phyloP scores from a whole-genome alignment of 441 rosid genomes.

The Kokia cookei region DNA sequence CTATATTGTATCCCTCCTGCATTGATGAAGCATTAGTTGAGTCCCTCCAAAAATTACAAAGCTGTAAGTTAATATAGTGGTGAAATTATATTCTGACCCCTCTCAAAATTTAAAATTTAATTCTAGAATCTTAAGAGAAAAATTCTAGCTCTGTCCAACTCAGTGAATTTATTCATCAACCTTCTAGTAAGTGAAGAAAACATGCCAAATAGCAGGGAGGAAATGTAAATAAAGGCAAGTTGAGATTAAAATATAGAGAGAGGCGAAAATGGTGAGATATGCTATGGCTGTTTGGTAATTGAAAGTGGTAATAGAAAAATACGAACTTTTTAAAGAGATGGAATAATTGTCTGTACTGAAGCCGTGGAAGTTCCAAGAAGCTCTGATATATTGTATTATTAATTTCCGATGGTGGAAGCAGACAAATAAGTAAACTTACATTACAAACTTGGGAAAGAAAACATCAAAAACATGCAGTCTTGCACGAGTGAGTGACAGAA shows the following conservation, averaged over 20 bases:
- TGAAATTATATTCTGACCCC: too few species aligned
- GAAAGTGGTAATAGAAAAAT: not conserved
- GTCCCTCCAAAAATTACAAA: too few species aligned
- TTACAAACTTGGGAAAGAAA: not conserved
- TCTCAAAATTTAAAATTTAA: too few species aligned
- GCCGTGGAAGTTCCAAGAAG: not conserved
- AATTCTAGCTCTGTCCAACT: too few species aligned
- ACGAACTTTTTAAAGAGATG: not conserved
- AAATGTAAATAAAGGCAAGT: not conserved
- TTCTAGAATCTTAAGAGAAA: too few species aligned
- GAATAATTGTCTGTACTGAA: not conserved
- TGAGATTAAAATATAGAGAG: not conserved
- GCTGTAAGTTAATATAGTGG: too few species aligned
- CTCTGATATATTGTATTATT: not conserved
- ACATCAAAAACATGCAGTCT: not conserved
- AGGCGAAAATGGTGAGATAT: not conserved
- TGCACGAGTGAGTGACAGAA: not conserved
- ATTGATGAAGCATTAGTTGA: too few species aligned
- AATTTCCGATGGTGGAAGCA: not conserved
- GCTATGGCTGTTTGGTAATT: not conserved
- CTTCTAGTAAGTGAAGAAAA: not conserved
- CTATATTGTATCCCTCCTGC: too few species aligned
- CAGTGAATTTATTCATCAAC: too few species aligned
- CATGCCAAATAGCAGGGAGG: not conserved
- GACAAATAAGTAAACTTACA: not conserved